Base-by-base conservation (phyloP, 306 rosid species). In the Morella rubra region DNA sequence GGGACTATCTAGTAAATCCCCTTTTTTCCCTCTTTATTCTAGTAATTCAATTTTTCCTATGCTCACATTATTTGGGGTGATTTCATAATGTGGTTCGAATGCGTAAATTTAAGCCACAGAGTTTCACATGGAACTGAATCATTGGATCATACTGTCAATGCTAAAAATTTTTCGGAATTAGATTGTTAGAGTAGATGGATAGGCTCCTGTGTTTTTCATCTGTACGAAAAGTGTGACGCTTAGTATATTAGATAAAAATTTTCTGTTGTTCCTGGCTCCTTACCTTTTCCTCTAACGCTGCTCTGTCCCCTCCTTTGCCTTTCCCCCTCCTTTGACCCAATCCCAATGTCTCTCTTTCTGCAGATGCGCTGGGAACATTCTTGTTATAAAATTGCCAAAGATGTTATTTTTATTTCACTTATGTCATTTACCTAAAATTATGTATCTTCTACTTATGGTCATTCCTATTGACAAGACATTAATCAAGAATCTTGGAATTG, bases 341-440 rank as follows among this genome's bases (percentile, higher is more conserved):
- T 78, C 85, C 80, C 87, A 42, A 81, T 83, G 85, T 76, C 64
- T 59, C 51, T 60, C 85, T 83, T 83, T 83, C 71, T 64, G 66
- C 61, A 24, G 77, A 71, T 72, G 77, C 71, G 20, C 13, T 71
- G 50, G 76, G 66, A 61, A 42, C 45, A 71, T 40, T 80, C 72
- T 27, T 58, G 54, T 59, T 49, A 19, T 69, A 69, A 32, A 68
- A 69, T 80, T 42, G 73, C 69, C 61, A 64, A 19, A 79, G 73
- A 5, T 72, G 40, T 50, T 60, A 19, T 62, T 16, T 32, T 13
- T 70, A 62, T 42, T 42, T 19, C 32, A 9, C 50, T 66, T n/a
- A 19, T 66, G 11, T 2, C 4, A 37, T 77, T 76, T 82, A 58
- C 24, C 71, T 67, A 53, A 70, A 74, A 64, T 72, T 67, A 41